phyloP scores from a whole-genome alignment of 2,329 filamentous ascomycete genomes.

The Metarhizium rileyi region DNA sequence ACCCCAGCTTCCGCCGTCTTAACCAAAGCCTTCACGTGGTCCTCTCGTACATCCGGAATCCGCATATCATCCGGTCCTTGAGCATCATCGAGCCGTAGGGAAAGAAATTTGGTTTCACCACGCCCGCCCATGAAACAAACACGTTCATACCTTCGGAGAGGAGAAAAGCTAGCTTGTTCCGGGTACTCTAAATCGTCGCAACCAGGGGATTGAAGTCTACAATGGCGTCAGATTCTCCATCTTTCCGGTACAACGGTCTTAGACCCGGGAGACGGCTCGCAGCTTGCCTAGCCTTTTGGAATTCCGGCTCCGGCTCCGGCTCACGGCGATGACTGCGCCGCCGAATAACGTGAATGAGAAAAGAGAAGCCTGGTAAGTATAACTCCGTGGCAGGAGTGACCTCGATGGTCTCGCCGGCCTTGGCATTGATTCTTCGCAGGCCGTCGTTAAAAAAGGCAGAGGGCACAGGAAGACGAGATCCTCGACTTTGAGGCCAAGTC shows the following conservation, averaged over 20 bases:
- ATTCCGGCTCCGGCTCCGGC: no score
- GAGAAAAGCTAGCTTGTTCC: conserved; percentile 23
- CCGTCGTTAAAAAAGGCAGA: conserved; percentile 34
- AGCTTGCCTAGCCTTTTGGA: conserved; percentile 23
- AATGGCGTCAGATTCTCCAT: conserved; percentile 29
- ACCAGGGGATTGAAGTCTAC: conserved; percentile 35
- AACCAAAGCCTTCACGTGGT: conserved; percentile 9
- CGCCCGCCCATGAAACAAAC: conserved; percentile 19
- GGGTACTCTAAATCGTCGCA: conserved; percentile 28
- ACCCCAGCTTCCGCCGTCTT: conserved; percentile 9
- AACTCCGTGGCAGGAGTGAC: conserved; percentile 39
- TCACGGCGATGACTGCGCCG: conserved; percentile 40
- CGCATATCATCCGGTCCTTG: conserved; percentile 25
- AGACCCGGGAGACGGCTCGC: conserved; percentile 15
- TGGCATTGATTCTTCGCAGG: conserved; percentile 30
- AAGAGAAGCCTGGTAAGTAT: no score
- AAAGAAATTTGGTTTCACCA: conserved; percentile 17
- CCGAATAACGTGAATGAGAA: no score
- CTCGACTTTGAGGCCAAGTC: conserved; percentile 26
- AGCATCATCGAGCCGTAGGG: conserved; percentile 15
- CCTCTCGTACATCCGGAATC: conserved; percentile 31
- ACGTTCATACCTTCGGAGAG: conserved; percentile 20
- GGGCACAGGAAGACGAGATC: conserved; percentile 28
- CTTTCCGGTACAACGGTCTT: conserved; percentile 27
- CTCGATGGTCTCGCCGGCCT: conserved; percentile 38